Percentiles rank a stretch among this genome's conserved stretches.
Evolutionary conservation across 768 basidiomycete genomes (phyloP).

Genomic region (Omphalotus guepiniiformis): DNA sequence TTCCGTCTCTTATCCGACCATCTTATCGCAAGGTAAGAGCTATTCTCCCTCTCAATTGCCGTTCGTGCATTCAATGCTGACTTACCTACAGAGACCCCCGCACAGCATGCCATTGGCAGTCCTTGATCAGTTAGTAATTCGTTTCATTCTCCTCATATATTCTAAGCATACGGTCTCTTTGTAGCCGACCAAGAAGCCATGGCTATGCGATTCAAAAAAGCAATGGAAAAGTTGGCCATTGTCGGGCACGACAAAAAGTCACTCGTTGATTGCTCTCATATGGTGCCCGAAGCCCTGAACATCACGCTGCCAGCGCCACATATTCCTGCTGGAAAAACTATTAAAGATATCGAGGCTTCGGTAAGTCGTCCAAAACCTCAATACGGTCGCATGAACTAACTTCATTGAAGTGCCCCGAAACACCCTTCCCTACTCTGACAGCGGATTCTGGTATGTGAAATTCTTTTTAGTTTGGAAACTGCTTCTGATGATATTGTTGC

Average conservation of each 20-base stretch:
- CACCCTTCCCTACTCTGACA: neutral
- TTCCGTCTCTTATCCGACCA: slow-evolving; percentile 31
- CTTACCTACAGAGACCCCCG: slow-evolving; percentile 17
- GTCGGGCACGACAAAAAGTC: slow-evolving; percentile 13
- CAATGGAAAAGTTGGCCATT: slow-evolving; percentile 16
- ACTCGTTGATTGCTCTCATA: slow-evolving; percentile 17
- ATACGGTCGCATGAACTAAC: neutral
- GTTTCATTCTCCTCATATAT: neutral
- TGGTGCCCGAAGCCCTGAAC: slow-evolving; percentile 12
- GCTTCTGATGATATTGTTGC: neutral
- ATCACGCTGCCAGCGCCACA: neutral
- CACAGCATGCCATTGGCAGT: slow-evolving; percentile 29
- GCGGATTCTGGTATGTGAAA: neutral
- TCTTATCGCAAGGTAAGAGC: slow-evolving; percentile 8
- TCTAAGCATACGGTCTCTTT: neutral
- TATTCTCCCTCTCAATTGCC: neutral
- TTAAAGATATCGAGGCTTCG: neutral
- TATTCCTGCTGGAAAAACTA: neutral
- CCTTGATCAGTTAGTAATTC: slow-evolving; percentile 19
- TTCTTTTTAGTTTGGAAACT: neutral
- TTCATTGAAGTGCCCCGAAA: neutral
- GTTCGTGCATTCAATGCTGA: too few relatives aligned
- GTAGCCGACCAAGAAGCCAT: slow-evolving; percentile 9
- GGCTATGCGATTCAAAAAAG: slow-evolving; percentile 12
- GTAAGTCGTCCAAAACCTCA: neutral